phyloP scores from a whole-genome alignment of 2,329 filamentous ascomycete species.

The Keithomyces neogunnii region DNA sequence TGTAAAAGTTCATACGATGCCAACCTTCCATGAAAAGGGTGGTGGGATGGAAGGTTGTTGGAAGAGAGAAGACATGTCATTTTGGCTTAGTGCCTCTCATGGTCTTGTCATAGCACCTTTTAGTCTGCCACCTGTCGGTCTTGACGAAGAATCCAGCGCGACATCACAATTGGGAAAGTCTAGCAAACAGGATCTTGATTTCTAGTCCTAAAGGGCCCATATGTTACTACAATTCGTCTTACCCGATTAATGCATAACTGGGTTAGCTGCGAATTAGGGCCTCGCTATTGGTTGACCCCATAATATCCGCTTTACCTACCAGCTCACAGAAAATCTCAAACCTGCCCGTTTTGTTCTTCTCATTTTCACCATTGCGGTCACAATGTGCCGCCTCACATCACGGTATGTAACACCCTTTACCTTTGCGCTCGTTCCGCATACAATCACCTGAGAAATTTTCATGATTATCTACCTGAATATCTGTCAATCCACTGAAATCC shows the following conservation, averaged over 20 bases:
- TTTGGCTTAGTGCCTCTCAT: constrained; percentile 71
- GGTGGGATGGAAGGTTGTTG: constrained; percentile 63
- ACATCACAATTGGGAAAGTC: constrained; percentile 7
- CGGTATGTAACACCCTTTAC: constrained; percentile 1
- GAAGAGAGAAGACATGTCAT: constrained; percentile 78
- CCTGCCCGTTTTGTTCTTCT: neutral
- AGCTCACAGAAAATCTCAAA: neutral
- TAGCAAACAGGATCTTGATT: constrained; percentile 63
- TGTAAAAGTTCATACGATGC: constrained; percentile 72
- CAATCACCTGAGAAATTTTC: neutral
- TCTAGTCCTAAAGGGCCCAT: constrained; percentile 35
- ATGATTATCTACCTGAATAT: constrained; percentile 47
- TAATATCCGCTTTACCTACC: no score
- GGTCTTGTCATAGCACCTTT: constrained; percentile 83
- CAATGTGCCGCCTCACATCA: no score
- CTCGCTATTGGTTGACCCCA: neutral
- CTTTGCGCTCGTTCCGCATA: neutral
- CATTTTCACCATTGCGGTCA: neutral
- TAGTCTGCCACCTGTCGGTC: constrained; percentile 62
- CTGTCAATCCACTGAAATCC: constrained; percentile 52
- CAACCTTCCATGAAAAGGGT: constrained; percentile 80
- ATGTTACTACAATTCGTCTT: neutral
- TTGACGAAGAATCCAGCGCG: neutral
- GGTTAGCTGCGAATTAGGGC: constrained; percentile 1
- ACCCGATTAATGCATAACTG: neutral